phyloP scores from a whole-genome alignment of 441 rosid species.

The Heliophila coronopifolia region DNA sequence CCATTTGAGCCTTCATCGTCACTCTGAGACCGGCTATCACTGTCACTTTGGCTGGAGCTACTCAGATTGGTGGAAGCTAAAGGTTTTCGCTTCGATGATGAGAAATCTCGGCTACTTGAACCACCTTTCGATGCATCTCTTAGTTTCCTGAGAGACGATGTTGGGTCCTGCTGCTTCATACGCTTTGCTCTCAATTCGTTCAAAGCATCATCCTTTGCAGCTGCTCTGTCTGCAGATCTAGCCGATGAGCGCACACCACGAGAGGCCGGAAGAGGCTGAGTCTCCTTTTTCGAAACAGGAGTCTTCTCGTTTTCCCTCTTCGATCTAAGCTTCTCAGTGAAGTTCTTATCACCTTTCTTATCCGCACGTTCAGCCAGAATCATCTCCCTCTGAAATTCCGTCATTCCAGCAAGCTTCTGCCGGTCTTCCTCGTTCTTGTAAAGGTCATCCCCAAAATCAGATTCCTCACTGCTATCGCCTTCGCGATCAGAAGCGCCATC shows the following conservation, averaged over 20 bases:
- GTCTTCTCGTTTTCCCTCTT: constrained; percentile 70
- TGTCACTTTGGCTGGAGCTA: constrained; percentile 76
- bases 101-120: constrained; percentile 49
- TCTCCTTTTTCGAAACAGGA: constrained; percentile 53
- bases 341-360: constrained; percentile 83
- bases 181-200: constrained; percentile 87
- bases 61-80: constrained; percentile 57
- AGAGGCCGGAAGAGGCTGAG: constrained; percentile 52
- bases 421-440: constrained; percentile 84
- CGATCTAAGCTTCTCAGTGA: constrained; percentile 69
- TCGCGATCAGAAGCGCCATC: constrained; percentile 54
- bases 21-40: constrained; percentile 74
- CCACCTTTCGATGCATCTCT: constrained; percentile 70
- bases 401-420: constrained; percentile 65
- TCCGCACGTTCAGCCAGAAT: constrained; percentile 79
- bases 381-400: constrained; percentile 89
- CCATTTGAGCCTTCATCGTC: constrained; percentile 86
- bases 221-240: constrained; percentile 87
- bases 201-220: constrained; percentile 85
- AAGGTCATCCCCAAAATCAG: constrained; percentile 84
- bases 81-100: constrained; percentile 59
- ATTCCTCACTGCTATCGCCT: constrained; percentile 71
- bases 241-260: constrained; percentile 75
- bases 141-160: constrained; percentile 61
- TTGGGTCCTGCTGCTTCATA: constrained; percentile 86